Base-by-base conservation (phyloP, 768 basidiomycete genomes). In the Xerocomus potaroensis region DNA sequence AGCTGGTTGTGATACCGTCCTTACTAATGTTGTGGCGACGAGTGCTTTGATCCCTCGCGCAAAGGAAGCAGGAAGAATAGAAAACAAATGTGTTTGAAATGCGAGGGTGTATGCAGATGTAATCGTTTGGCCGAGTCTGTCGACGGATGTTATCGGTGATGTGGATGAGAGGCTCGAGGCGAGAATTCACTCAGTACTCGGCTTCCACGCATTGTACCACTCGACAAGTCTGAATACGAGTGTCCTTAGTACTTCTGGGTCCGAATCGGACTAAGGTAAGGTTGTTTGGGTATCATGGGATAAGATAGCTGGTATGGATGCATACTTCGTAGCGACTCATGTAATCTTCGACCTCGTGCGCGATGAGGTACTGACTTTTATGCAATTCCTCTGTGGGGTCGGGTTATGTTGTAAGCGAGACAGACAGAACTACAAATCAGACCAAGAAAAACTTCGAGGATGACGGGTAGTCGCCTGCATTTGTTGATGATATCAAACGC, bases 191-290 rank as follows among this genome's bases (percentile, higher is more conserved):
- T 86, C 84, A 36, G 66, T 56, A 12, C 76, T 74, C 1, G 86
- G 86, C 18, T 73, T 72, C 89, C 89, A 91, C n/a, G 78, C 75
- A 43, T 73, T 73, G 59, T 82, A 86, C 89, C 89, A 91, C 19
- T 81, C 75, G 15, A 80, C 66, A 4, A 91, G 64, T 29, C 81
- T 73, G 42, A 73, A 71, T 1, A 90, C 69, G 18, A 91, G 74
- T 21, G 68, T 64, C 11, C 70, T 69, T 8, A 91, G 71, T 19
- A 76, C 60, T 22, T 72, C 66, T 1, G 78, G 68, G 47, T 81
- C 74, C 16, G 68, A 61, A 21, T 71, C 69, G 32, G 63, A 60
- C 81, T 86, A 30, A 29, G 23, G 30, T 32, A 9, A 8, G 32
- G n/a, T n/a, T n/a, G n/a, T n/a, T n/a, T 46, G 34, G 61, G 32